Evolutionary conservation across 768 basidiomycete species (phyloP).

Genomic region (Auriscalpium orientale): DNA sequence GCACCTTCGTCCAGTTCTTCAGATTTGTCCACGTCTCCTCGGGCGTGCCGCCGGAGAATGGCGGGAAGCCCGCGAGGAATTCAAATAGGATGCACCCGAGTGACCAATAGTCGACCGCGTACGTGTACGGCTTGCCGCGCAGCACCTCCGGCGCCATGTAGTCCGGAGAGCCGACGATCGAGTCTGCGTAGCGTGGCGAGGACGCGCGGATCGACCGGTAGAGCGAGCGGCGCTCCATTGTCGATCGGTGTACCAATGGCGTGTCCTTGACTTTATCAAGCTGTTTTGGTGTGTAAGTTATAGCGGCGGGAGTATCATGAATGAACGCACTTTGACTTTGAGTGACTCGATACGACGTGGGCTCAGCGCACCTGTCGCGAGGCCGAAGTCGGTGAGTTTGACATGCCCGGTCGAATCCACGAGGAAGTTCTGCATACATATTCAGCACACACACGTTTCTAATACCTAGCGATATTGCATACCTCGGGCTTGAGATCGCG

Average conservation of each 20-base stretch:
- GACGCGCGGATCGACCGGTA: constrained; percentile 88
- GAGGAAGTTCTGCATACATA: constrained; percentile 73
- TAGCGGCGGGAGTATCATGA: background rate
- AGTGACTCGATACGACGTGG: constrained; percentile 91
- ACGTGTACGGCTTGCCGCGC: constrained; percentile 90
- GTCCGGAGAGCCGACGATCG: constrained; percentile 95
- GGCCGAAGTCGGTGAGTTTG: constrained; percentile 95
- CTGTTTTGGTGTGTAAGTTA: constrained; percentile 30
- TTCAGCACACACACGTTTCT: background rate
- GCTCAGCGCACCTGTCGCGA: constrained; percentile 94
- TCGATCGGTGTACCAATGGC: constrained; percentile 82
- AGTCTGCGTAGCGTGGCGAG: constrained; percentile 92
- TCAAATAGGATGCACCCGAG: constrained; percentile 98
- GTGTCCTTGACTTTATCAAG: constrained; percentile 96
- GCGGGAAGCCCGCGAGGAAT: constrained; percentile 94
- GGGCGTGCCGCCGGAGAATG: constrained; percentile 90
- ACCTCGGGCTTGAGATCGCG: constrained; percentile 98
- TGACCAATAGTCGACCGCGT: constrained; percentile 97
- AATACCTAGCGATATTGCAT: constrained; percentile 12
- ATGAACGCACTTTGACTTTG: constrained; percentile 68
- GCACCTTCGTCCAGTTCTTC: constrained; percentile 93
- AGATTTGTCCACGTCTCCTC: constrained; percentile 99
- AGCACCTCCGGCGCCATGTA: constrained; percentile 98
- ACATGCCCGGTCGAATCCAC: constrained; percentile 95
- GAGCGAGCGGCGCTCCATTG: constrained; percentile 88